Percentiles rank a stretch among this genome's conserved stretches.
These are phyloP conservation scores for Ogataea degrootiae DNA, from an alignment of 805 yeast genomes.

Conservation along the genomic window DNA sequence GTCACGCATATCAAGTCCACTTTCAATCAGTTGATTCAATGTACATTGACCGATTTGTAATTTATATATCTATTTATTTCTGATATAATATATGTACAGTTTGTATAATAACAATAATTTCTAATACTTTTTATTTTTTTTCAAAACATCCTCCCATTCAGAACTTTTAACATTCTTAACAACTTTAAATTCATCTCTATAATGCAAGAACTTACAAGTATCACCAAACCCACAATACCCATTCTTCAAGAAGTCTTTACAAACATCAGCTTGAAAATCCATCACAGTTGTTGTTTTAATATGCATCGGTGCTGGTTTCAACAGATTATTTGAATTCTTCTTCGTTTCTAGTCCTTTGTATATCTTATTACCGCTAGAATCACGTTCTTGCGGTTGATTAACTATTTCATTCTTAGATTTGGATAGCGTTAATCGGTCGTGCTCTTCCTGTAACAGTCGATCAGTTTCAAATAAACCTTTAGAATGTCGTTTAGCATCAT, in stretches of 20 bases:
- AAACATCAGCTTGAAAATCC: slow-evolving; percentile 90
- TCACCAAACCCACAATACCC: slow-evolving; percentile 98
- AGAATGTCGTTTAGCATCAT: neutral
- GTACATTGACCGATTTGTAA: slow-evolving; percentile 1
- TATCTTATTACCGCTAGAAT: slow-evolving; percentile 17
- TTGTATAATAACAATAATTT: neutral
- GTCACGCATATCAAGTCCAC: slow-evolving; percentile 1
- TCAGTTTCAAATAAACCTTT: slow-evolving; percentile 20
- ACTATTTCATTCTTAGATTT: neutral
- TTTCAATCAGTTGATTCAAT: slow-evolving; percentile 9
- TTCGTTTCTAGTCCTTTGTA: slow-evolving; percentile 26
- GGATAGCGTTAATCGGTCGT: slow-evolving; percentile 5
- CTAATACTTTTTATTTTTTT: slow-evolving; percentile 21
- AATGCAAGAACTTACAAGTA: slow-evolving; percentile 89
- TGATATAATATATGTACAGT: neutral
- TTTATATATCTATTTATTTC: no score
- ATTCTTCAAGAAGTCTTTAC: slow-evolving; percentile 85
- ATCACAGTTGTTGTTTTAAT: slow-evolving; percentile 63
- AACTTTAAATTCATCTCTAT: slow-evolving; percentile 76
- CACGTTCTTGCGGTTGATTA: slow-evolving; percentile 10
- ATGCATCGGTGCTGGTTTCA: slow-evolving; percentile 34
- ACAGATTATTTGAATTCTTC: slow-evolving; percentile 8
- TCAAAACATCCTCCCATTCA: slow-evolving; percentile 61
- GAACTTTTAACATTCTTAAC: slow-evolving; percentile 30
- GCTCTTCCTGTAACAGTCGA: slow-evolving; percentile 19